Evolutionary conservation across 2,329 filamentous ascomycete species (phyloP), one percentile per base, ranked within the genome.

Genomic region (Neonectria magnoliae): DNA sequence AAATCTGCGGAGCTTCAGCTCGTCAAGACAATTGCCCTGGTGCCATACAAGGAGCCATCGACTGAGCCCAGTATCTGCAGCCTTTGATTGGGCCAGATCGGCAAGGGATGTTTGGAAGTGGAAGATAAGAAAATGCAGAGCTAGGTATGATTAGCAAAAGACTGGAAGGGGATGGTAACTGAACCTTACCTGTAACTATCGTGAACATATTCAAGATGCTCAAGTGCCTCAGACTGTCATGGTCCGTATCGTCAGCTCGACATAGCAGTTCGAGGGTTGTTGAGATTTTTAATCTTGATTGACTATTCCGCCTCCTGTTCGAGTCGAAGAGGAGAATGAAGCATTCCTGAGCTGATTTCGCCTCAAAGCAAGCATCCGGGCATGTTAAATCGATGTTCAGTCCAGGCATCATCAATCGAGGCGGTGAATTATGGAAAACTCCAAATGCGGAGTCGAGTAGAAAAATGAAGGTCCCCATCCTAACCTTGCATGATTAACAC

Each of bases 181-280:
- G 20, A 42, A 20, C 13, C 56, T 3, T 42, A 58, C 56, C 56
- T n/a, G 56, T 58, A 5, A 58, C 33, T n/a, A 58, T 31, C 5
- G 56, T 58, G n/a, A 58, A 58, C 33, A 58, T 45, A 6, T 58
- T 58, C 1, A 58, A 9, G 8, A 58, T 51, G 45, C 56, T 51
- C 20, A 58, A 14, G 56, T 54, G 51, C 9, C 22, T 18, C 0
- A 58, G 7, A 9, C 16, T 33, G 11, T 31, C 44, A 13, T 5
- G 7, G 7, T 51, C 22, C 7, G 20, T 25, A 6, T 10, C 25
- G 5, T 47, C 42, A 14, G 20, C 11, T 18, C 47, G 56, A 31
- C 44, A 58, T 13, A 58, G 56, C 16, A 51, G 29, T 14, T 58
- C 45, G 4, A 50, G 20, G 5, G 31, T 18, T 2, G 27, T 42